Percentiles rank a stretch among this genome's conserved stretches.
These are phyloP conservation scores for Microbotryum scabiosae DNA, from an alignment of 1,284 basidiomycete species.

Conservation along the genomic window DNA sequence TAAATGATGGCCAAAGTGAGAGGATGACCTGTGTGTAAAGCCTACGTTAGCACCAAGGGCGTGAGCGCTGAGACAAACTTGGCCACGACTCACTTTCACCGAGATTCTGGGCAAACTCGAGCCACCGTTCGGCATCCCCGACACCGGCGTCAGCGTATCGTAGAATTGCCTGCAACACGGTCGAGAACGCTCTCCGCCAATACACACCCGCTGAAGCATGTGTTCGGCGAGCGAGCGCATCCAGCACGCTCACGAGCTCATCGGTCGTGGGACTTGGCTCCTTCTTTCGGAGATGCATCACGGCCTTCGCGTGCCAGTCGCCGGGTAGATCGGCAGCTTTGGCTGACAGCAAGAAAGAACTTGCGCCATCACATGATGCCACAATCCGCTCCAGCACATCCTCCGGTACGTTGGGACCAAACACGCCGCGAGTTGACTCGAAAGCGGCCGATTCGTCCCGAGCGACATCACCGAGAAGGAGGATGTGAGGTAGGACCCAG, in stretches of 20 bases:
- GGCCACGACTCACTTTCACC: slow-evolving; percentile 52
- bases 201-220: slow-evolving; percentile 38
- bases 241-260: slow-evolving; percentile 21
- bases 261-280: slow-evolving; percentile 4
- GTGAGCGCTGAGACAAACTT: not conserved
- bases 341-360: slow-evolving; percentile 59
- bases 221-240: slow-evolving; percentile 18
- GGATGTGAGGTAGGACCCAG: slow-evolving; percentile 47
- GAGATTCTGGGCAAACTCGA: slow-evolving; percentile 55
- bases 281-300: slow-evolving; percentile 15
- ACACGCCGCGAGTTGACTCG: slow-evolving; percentile 47
- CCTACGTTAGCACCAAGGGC: not conserved
- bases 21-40: slow-evolving; percentile 51
- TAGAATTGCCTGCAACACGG: slow-evolving; percentile 54
- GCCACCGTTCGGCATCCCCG: slow-evolving; percentile 66
- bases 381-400: slow-evolving; percentile 46
- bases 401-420: slow-evolving; percentile 43
- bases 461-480: slow-evolving; percentile 40
- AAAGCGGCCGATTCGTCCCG: slow-evolving; percentile 48
- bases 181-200: slow-evolving; percentile 54
- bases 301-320: slow-evolving; percentile 21
- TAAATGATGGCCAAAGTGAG: slow-evolving; percentile 57
- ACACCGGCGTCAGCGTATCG: slow-evolving; percentile 50
- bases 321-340: slow-evolving; percentile 28
- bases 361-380: slow-evolving; percentile 52